These are phyloP conservation scores for Macrotyloma uniflorum DNA, from an alignment of 306 rosid genomes.

Conservation along the genomic window DNA sequence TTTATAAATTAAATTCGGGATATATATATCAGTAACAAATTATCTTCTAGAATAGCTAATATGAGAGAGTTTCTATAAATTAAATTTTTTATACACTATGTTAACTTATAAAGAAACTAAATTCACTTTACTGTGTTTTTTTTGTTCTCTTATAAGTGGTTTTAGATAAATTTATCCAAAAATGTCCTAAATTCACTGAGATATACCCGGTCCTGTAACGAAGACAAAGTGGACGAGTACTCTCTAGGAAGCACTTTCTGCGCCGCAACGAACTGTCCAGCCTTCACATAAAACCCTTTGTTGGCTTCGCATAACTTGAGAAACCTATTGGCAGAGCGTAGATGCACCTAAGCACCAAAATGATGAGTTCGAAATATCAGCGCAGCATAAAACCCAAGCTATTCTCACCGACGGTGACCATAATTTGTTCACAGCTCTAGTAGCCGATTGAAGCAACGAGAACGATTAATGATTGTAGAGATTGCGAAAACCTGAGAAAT, in stretches of 20 bases:
- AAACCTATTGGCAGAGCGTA: slow-evolving; percentile 74
- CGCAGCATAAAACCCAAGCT: slow-evolving; percentile 1
- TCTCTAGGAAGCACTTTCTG: slow-evolving; percentile 73
- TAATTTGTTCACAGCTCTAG: neutral
- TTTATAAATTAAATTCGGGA: too few species aligned
- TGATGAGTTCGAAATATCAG: slow-evolving; percentile 16
- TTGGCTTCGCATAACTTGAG: slow-evolving; percentile 76
- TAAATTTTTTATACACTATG: too few species aligned
- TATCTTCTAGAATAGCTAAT: too few species aligned
- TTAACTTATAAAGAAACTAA: too few species aligned
- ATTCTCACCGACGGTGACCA: neutral
- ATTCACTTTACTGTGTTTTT: too few species aligned
- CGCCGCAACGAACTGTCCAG: slow-evolving; percentile 85
- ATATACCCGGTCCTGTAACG: slow-evolving; percentile 79
- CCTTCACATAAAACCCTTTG: slow-evolving; percentile 91
- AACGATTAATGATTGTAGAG: neutral
- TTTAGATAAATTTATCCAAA: too few species aligned
- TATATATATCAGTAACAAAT: too few species aligned
- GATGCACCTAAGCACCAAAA: slow-evolving; percentile 65
- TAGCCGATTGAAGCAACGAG: neutral
- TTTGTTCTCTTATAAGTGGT: too few species aligned
- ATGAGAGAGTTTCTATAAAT: too few species aligned
- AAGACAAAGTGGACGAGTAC: slow-evolving; percentile 70
- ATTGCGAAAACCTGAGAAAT: slow-evolving; percentile 59
- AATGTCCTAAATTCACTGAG: neutral